Percentiles rank a stretch among this genome's conserved stretches.
These are phyloP conservation scores for Pichia sp. DNA, from an alignment of 1,139 yeast genomes.

Conservation along the genomic window DNA sequence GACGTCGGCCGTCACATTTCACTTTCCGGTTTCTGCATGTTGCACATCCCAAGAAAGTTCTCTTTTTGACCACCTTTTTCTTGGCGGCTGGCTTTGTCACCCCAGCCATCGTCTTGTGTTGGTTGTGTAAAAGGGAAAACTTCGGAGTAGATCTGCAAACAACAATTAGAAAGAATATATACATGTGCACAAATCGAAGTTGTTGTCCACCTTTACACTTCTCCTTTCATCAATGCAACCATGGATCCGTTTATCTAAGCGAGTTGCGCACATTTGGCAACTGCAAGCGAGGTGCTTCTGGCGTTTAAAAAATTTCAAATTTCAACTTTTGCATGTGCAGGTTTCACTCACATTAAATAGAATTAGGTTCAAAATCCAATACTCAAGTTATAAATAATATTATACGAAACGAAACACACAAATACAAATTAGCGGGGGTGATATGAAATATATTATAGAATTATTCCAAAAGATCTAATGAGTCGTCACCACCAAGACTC, in stretches of 20 bases:
- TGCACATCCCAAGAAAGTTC: constrained; percentile 32
- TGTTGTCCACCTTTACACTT: no score
- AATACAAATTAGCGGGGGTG: no score
- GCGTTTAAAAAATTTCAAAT: not conserved
- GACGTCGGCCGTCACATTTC: constrained; percentile 32
- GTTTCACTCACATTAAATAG: no score
- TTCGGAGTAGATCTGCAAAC: no score
- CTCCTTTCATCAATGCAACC: no score
- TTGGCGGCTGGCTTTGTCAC: constrained; percentile 22
- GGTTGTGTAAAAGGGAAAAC: no score
- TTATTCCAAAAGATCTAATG: constrained; percentile 14
- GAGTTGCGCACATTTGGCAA: constrained; percentile 2
- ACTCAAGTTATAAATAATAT: no score
- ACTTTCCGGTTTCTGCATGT: constrained; percentile 31
- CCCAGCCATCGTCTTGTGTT: not conserved
- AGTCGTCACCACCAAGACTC: constrained; percentile 14
- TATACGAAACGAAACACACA: no score
- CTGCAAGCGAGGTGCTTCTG: constrained; percentile 14
- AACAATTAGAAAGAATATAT: no score
- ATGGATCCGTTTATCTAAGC: constrained; percentile 3
- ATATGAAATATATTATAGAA: not conserved
- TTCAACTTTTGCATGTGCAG: no score
- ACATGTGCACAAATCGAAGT: no score
- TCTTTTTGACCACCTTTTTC: constrained; percentile 29
- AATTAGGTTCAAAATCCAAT: no score